These are phyloP conservation scores for Vitis labrusca DNA, from an alignment of 164 flowering plant species.

Conservation along the genomic window DNA sequence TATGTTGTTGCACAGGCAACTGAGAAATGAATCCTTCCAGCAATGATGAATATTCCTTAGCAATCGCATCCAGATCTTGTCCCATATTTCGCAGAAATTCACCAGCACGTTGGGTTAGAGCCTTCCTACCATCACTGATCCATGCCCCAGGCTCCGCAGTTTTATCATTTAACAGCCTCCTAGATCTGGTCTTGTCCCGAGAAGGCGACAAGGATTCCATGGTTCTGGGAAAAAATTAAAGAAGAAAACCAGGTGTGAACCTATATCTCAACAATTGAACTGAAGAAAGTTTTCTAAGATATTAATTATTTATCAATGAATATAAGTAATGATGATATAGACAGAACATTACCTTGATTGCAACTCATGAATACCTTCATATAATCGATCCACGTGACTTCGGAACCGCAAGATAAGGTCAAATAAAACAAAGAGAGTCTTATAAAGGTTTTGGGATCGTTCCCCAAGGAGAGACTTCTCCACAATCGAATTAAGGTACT, in stretches of 20 bases:
- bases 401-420: conserved; percentile 89
- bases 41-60: conserved; percentile 70
- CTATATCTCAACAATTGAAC: conserved; percentile 4
- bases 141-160: conserved; percentile 55
- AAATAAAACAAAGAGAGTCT: conserved; percentile 75
- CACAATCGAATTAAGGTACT: conserved; percentile 83
- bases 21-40: conserved; percentile 81
- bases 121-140: conserved; percentile 83
- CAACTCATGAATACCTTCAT: conserved; percentile 84
- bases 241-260: conserved; percentile 4
- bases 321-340: conserved; percentile 1
- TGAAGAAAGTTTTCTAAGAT: neutral
- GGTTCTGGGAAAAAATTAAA: conserved; percentile 35
- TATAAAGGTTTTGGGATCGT: conserved; percentile 67
- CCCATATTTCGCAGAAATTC: conserved; percentile 76
- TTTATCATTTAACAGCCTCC: conserved; percentile 29
- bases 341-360: conserved; percentile 68
- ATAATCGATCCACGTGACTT: conserved; percentile 85
- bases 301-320: neutral
- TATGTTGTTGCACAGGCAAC: conserved; percentile 90
- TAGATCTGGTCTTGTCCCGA: conserved; percentile 41
- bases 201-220: conserved; percentile 42
- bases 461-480: conserved; percentile 98
- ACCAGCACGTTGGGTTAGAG: conserved; percentile 69
- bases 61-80: conserved; percentile 64